Evolutionary conservation across 2,329 filamentous ascomycete genomes (phyloP), one percentile per base, ranked within the genome.

Genomic region (Phyllosticta citrichinensis): DNA sequence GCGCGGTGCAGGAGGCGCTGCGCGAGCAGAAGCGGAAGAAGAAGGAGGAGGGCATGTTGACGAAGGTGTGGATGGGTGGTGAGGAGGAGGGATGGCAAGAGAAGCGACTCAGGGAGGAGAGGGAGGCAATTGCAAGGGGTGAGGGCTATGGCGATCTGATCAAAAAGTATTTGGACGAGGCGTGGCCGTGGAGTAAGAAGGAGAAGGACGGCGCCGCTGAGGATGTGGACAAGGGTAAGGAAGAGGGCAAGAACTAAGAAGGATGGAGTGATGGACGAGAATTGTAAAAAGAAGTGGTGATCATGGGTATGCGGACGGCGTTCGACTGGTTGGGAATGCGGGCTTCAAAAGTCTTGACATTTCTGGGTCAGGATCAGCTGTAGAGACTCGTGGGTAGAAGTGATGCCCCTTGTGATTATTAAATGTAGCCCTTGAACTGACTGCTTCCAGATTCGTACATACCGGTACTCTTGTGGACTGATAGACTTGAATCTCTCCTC

Each of bases 51-150:
- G 62, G 67, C 6, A 57, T 75, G 53, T 57, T 74, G 55, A 65
- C 70, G 50, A 71, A 68, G 62, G 60, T 74, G 40, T 76, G 74
- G 73, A 76, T 73, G 73, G 75, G 71, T 10, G 73, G 70, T 55
- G 74, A 78, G 67, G 68, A 69, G 56, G 75, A 76, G 60, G 75
- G 73, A 14, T 80, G 78, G 78, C 77, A 75, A 66, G 71, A 74
- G 62, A 68, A 73, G 64, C 65, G 77, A 60, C 63, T 78, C 63
- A 71, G 73, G 63, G 77, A 79, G 69, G 76, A 78, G 63, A 72
- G 71, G 68, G 75, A 75, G 65, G 70, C 70, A 22, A 58, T 71
- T 24, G 69, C 70, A 52, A 70, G 73, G 63, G 73, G 72, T 8
- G 76, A 73, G 66, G 71, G 69, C 2, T 78, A 76, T 68, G 69